Conservation (phyloP, 2,329 filamentous ascomycete genomes). For the Penicillium sp. region DNA sequence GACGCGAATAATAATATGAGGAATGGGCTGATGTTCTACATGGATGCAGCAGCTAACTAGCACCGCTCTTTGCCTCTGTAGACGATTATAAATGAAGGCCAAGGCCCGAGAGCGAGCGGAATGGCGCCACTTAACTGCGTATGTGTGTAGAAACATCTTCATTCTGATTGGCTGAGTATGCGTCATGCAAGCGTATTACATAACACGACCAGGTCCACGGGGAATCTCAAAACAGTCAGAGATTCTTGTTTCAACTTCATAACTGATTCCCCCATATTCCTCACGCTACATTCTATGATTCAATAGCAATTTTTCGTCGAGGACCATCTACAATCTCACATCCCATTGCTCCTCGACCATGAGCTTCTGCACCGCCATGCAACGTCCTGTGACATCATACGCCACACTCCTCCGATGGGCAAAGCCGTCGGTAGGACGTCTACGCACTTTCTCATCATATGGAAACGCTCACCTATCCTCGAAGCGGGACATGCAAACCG, state of each 20-base stretch:
- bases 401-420: slow-evolving; percentile 40
- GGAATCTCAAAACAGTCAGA: slow-evolving; percentile 25
- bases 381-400: slow-evolving; percentile 48
- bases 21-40: neutral
- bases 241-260: slow-evolving; percentile 14
- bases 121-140: slow-evolving; percentile 33
- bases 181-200: slow-evolving; percentile 27
- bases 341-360: slow-evolving; percentile 28
- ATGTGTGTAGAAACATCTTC: slow-evolving; percentile 40
- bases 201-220: slow-evolving; percentile 21
- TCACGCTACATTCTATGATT: slow-evolving; percentile 13
- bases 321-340: neutral
- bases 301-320: slow-evolving; percentile 15
- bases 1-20: neutral
- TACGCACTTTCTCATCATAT: slow-evolving; percentile 49
- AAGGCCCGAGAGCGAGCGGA: slow-evolving; percentile 7
- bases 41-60: neutral
- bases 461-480: slow-evolving; percentile 46
- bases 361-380: slow-evolving; percentile 38
- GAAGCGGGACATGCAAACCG: slow-evolving; percentile 62
- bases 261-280: slow-evolving; percentile 8
- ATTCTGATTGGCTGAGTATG: slow-evolving; percentile 36
- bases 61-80: neutral
- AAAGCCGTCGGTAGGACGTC: slow-evolving; percentile 37
- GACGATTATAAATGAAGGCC: neutral